Base-by-base conservation (phyloP, 2,329 filamentous ascomycete species). In the Dryadomyces sulphureus region DNA sequence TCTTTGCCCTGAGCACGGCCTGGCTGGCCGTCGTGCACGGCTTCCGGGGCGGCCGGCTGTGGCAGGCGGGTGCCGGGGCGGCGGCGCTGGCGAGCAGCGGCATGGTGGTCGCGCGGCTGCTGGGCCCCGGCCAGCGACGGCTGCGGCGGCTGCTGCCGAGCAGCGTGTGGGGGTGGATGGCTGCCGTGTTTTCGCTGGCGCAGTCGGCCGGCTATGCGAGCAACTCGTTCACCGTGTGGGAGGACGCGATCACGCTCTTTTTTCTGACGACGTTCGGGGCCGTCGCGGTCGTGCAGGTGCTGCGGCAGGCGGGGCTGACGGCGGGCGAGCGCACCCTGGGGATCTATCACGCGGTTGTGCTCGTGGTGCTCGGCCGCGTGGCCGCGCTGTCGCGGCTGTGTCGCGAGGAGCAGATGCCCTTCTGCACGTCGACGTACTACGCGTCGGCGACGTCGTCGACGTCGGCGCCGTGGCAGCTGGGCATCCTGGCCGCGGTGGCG, bases 191-290 rank as follows among this genome's bases (percentile, higher is more conserved):
- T 54, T 88, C 88, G 0, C 61, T 88, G n/a, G 79, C 83, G 50
- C 86, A 94, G 57, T 93, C 88, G n/a, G 68, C 85, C 44, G 90
- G 92, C 7, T 98, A 96, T 60, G 90, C 90, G 0, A 92, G 92
- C 4, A 98, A 98, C 64, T 98, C 92, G 0, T 98, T 89, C 64
- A 96, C 90, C 0, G 94, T 98, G 53, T 98, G 92, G 89, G 92
- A 98, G 65, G 92, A 98, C 57, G 84, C 87, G 14, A 95, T 95
- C 47, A 72, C 94, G 5, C 70, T 94, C 3, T 94, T 94, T 66
- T 90, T 96, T 65, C 75, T 95, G 48, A 78, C 79, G 2, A 92
- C 89, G 0, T 95, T 96, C 59, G 89, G 88, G 25, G 62, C 88
- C 7, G 70, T 81, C n/a, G 77, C 82, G 32, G 74, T 83, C 12